Evolutionary conservation across 2,329 filamentous ascomycete species (phyloP).

Genomic region (Penicillium sp.): DNA sequence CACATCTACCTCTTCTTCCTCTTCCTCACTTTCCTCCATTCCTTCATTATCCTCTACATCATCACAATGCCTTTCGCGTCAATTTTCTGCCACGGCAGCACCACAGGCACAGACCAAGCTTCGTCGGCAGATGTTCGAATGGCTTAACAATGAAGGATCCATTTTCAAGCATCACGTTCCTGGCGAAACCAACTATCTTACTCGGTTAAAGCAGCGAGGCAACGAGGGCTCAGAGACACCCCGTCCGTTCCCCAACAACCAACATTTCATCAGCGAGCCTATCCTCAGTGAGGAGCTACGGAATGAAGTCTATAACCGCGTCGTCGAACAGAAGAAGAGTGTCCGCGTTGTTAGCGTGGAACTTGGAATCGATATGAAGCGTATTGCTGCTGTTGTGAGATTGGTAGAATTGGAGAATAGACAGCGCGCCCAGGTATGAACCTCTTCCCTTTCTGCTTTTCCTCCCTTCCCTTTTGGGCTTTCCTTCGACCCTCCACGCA

Average conservation of each 20-base stretch:
- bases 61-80: constrained; percentile 24
- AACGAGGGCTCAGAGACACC: constrained; percentile 12
- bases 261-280: constrained; percentile 64
- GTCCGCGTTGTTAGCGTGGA: constrained; percentile 75
- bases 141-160: constrained; percentile 49
- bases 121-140: constrained; percentile 56
- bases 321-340: constrained; percentile 64
- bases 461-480: constrained; percentile 1
- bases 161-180: constrained; percentile 32
- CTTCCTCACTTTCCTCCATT: constrained; percentile 20
- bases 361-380: constrained; percentile 73
- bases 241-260: constrained; percentile 72
- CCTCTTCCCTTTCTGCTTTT: neutral
- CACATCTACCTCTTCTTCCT: constrained; percentile 29
- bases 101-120: constrained; percentile 51
- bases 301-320: constrained; percentile 69
- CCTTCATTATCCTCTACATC: constrained; percentile 13
- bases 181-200: constrained; percentile 33
- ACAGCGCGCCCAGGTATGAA: constrained; percentile 70
- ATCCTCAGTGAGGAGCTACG: constrained; percentile 72
- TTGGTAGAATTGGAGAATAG: constrained; percentile 82
- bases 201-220: constrained; percentile 14
- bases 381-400: constrained; percentile 80
- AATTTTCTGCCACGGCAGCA: constrained; percentile 34
- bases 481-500: constrained; percentile 10